A percentile compares a stretch with the other conserved stretches of the same genome.
These are phyloP conservation scores for Ceratocystis diversiconidia DNA, from an alignment of 2,329 filamentous ascomycete genomes.

Conservation along the genomic window DNA sequence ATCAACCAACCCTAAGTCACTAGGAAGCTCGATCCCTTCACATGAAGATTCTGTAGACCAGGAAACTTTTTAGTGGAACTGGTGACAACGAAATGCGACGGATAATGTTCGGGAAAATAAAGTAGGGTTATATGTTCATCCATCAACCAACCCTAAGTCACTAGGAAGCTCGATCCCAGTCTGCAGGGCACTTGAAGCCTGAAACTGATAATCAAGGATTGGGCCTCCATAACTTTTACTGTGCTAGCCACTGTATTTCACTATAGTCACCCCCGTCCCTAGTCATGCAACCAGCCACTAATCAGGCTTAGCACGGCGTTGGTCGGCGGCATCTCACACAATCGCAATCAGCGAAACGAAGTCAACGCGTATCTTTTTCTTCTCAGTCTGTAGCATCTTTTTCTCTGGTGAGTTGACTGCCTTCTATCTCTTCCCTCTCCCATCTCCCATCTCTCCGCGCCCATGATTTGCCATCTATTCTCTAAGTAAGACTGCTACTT, in stretches of 20 bases:
- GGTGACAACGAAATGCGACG: background rate
- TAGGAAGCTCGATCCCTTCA: background rate
- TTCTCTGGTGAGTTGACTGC: too few relatives aligned
- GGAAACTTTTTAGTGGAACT: constrained; percentile 12
- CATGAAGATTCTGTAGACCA: background rate
- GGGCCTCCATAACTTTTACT: background rate
- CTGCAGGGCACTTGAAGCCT: background rate
- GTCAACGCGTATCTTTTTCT: too few relatives aligned
- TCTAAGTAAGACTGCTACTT: background rate
- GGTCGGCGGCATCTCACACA: too few relatives aligned
- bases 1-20: background rate
- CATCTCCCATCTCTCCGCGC: too few relatives aligned
- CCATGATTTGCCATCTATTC: background rate
- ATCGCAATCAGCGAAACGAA: too few relatives aligned
- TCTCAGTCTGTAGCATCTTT: too few relatives aligned
- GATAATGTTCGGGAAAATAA: background rate
- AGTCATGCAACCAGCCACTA: background rate
- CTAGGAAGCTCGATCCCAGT: background rate
- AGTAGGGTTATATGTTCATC: background rate
- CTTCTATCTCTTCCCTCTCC: too few relatives aligned
- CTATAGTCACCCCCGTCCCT: background rate
- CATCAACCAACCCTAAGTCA: background rate
- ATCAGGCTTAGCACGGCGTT: background rate
- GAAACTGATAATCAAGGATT: background rate
- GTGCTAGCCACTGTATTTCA: background rate